These are phyloP conservation scores for Marsdenia floribunda DNA, from an alignment of 257 asterid genomes.

Conservation along the genomic window DNA sequence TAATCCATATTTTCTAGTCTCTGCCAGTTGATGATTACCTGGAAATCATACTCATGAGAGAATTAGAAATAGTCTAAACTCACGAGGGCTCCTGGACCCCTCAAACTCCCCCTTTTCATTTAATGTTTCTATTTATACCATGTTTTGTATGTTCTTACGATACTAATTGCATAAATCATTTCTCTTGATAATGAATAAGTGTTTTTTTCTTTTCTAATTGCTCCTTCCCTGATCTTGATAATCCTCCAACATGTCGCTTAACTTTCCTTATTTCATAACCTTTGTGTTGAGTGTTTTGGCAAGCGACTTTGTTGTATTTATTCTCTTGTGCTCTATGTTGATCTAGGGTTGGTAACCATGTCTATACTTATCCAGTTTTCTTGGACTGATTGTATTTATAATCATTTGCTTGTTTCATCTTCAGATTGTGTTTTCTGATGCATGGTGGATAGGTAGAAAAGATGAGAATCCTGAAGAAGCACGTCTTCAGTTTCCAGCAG, in stretches of 20 bases:
- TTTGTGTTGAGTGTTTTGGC: not conserved
- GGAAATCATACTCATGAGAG: not conserved
- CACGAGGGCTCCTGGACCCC: no score
- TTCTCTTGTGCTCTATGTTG: not conserved
- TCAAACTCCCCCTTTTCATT: not conserved
- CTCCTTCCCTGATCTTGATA: not conserved
- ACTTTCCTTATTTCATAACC: not conserved
- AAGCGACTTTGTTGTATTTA: not conserved
- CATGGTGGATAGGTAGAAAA: slow-evolving; percentile 93
- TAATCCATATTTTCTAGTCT: not conserved
- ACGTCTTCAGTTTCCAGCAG: slow-evolving; percentile 64
- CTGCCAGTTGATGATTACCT: not conserved
- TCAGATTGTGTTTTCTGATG: slow-evolving; percentile 89
- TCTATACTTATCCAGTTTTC: not conserved
- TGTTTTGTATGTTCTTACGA: not conserved
- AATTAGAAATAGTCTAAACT: not conserved
- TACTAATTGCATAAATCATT: not conserved
- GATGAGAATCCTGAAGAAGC: slow-evolving; percentile 84
- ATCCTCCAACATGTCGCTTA: not conserved
- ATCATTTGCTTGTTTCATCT: slow-evolving; percentile 17
- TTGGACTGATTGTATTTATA: slow-evolving; percentile 11
- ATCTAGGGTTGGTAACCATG: not conserved
- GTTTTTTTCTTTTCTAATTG: not conserved
- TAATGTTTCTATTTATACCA: not conserved
- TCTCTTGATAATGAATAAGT: not conserved